Evolutionary conservation across 148 eudicot species (phyloP), one percentile per base, ranked within the genome.

Genomic region (Bassia scoparia): DNA sequence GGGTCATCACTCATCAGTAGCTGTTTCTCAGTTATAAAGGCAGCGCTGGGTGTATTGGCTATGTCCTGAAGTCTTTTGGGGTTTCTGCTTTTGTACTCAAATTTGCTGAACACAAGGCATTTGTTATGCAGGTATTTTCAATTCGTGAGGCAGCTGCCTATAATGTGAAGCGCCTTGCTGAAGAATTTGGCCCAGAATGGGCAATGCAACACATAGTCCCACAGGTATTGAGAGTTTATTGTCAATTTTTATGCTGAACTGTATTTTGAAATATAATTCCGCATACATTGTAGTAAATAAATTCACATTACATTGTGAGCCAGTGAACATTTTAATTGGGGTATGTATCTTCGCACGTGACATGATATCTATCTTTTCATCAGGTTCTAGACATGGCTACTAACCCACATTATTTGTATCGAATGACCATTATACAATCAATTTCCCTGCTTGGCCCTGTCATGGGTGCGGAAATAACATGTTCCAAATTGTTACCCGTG

Each of bases 121-220:
- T 33, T 70, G 26, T 53, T 54, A 24, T 85, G 75, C 77, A 95
- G 98, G 98, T 95, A 69, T 91, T 81, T 76, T 89, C 98, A 1
- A 95, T 95, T 70, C 89, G 98, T 35, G 98, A 95, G 56, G 98
- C 98, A 50, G 98, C 98, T 75, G 96, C 98, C 21, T 88, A 86
- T 81, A 95, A 95, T 73, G 83, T 91, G 74, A 95, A 95, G 82
- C 98, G 98, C 68, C 97, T 95, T 72, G 98, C 98, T 23, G 98
- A 95, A 81, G 98, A 95, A 83, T 95, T 95, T 85, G 97, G 98
- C 71, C 96, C 98, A 75, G 97, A 91, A 23, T 95, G 98, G 98
- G 98, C 98, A 75, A 91, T 91, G 98, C 90, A 95, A 84, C 98
- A 95, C 82, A 91, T 95, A 55, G 68, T 95, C 73, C 97, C 98